Evolutionary conservation across 257 asterid species (phyloP), one percentile per base, ranked within the genome.

Genomic region (Paraleonurus japonicus): DNA sequence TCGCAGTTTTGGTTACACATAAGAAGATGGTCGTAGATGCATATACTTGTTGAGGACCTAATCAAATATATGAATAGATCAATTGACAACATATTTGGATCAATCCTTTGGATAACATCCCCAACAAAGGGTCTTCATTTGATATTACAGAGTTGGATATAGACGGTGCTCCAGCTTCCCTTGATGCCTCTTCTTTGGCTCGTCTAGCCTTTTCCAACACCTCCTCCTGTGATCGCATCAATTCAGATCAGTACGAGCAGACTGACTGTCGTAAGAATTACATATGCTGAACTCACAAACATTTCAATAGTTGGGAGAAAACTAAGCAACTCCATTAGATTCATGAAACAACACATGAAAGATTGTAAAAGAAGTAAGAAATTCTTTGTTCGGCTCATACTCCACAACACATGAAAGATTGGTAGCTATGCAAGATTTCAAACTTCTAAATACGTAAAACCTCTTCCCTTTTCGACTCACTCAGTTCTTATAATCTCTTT

Each of bases 181-280:
- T 76, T 3, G 92, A 88, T 48, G 97, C 96, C 62, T 81, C 80
- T 73, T 87, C 93, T 74, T 88, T 90, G 61, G 90, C 97, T 51
- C 81, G 84, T 78, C 85, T 81, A 54, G 98, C 98, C 81, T 89
- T 92, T 73, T 88, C 92, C 70, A 92, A 64, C 67, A 90, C 95
- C 66, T 92, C 98, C 26, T 87, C 96, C 98, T 92, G 83, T 76
- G 74, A 2, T 66, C 35, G 68, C 57, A 72, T 26, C 28, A 48
- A 62, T 63, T 53, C 76, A 28, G 5, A 13, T 32, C 12, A 53
- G 55, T 37, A 45, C 13, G n/a, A 8, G n/a, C 3, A 20, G n/a
- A 9, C 28, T 57, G 12, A 13, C n/a, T n/a, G n/a, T n/a, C n/a
- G n/a, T n/a, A 11, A n/a, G 20, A 57, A 24, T 12, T 57, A 28